Base-by-base conservation (phyloP, 2,329 filamentous ascomycete genomes). In the Ceratocystis eucalypticola region DNA sequence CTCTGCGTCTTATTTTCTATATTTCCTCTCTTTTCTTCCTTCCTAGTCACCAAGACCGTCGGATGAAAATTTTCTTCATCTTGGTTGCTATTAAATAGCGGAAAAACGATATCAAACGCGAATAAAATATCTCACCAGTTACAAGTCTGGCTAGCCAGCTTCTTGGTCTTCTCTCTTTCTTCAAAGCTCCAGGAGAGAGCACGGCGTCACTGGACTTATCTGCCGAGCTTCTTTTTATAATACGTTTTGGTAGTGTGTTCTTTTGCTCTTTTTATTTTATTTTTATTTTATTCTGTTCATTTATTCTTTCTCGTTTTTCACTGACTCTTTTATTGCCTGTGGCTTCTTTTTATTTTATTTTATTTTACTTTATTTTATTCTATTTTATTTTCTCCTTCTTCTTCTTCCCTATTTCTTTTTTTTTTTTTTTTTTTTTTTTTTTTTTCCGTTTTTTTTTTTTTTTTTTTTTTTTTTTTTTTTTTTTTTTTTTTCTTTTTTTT, bases 101-200 rank as follows among this genome's bases (percentile, higher is more conserved):
- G 12, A 22, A 53, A 53, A 59, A n/a, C 25, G 25, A 37, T 59
- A 59, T 59, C 25, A 59, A 17, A 37, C 25, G 17, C 55, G 55
- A 37, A 59, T 59, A 59, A 59, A 59, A 59, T 59, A 59, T 59
- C 55, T 59, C 55, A 59, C 17, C 55, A 59, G 25, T 37, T 59
- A 37, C 55, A 59, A 37, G 55, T 37, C 33, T n/a, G 55, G 15
- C 48, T 53, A 22, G 48, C 55, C 25, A 37, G 53, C 25, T 57
- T 33, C 28, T 10, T 30, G 25, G 25, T 33, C 53, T 57, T 30
- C 8, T 41, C 37, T 41, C 37, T 41, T 41, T 41, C 28, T 12
- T 59, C 15, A 15, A 30, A 25, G 28, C 28, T 59, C n/a, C 28
- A 20, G 30, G 6, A 33, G 28, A 59, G 8, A 59, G 55, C 55